These are phyloP conservation scores for Aspergillus carlsbadensis DNA, from an alignment of 495 filamentous ascomycete genomes.

Conservation along the genomic window DNA sequence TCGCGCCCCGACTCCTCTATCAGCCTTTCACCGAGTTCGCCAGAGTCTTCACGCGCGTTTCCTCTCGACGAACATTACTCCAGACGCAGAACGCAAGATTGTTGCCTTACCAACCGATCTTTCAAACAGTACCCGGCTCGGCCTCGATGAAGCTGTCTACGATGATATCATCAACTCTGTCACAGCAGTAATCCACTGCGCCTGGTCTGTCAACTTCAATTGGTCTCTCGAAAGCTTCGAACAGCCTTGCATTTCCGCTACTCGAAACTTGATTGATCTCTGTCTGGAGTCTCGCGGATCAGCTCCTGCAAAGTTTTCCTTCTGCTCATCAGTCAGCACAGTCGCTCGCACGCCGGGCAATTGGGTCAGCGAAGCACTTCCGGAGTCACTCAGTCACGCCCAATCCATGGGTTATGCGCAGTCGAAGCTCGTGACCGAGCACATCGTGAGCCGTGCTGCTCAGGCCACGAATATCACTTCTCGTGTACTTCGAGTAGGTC, in stretches of 20 bases:
- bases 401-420: conserved; percentile 57
- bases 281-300: conserved; percentile 34
- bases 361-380: conserved; percentile 49
- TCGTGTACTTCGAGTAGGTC: conserved; percentile 53
- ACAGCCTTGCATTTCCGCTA: conserved; percentile 51
- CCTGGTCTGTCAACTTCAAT: conserved; percentile 72
- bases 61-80: conserved; percentile 16
- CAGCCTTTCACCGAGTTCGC: conserved; percentile 45
- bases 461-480: conserved; percentile 25
- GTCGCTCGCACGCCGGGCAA: conserved; percentile 31
- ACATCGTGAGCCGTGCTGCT: conserved; percentile 40
- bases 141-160: conserved; percentile 39
- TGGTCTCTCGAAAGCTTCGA: conserved; percentile 57
- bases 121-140: conserved; percentile 37
- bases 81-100: conserved; percentile 32
- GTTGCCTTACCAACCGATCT: conserved; percentile 36
- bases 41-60: conserved; percentile 42
- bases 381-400: conserved; percentile 47
- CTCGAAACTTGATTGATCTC: conserved; percentile 55
- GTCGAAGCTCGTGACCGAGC: conserved; percentile 63
- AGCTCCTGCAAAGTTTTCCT: conserved; percentile 42
- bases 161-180: conserved; percentile 32
- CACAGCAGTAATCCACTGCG: conserved; percentile 58
- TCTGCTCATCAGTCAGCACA: conserved; percentile 60
- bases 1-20: conserved; percentile 39